Percentiles rank a stretch among this genome's conserved stretches.
Evolutionary conservation across 257 asterid genomes (phyloP).

Genomic region (Solanum neorickii): DNA sequence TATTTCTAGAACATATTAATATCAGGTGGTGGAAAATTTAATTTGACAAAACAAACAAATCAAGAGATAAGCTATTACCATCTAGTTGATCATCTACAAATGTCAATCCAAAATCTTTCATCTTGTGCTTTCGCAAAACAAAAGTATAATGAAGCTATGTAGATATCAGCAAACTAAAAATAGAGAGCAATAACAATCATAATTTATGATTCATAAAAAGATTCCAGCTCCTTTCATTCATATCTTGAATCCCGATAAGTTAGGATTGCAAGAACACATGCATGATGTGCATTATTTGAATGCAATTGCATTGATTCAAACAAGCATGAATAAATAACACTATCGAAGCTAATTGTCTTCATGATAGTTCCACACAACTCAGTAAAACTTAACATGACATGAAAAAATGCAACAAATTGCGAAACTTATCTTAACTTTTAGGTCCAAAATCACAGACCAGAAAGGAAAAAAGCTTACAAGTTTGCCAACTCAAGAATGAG

Average conservation of each 20-base stretch:
- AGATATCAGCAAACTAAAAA: neutral
- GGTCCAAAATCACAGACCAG: neutral
- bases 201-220: neutral
- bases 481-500: slow-evolving; percentile 22
- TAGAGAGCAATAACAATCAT: neutral
- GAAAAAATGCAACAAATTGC: neutral
- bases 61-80: neutral
- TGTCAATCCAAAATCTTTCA: neutral
- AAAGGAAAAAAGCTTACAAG: slow-evolving; percentile 22
- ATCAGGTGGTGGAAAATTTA: neutral
- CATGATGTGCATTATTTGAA: neutral
- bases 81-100: neutral
- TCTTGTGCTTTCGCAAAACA: neutral
- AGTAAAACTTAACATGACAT: neutral
- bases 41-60: neutral
- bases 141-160: neutral
- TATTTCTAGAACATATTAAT: neutral
- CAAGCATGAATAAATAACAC: neutral
- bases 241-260: neutral
- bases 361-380: neutral
- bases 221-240: neutral
- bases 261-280: neutral
- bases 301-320: neutral
- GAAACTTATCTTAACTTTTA: neutral
- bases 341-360: neutral